Evolutionary conservation across 805 yeast genomes (phyloP).

Genomic region (Isabelozyma rhagii): DNA sequence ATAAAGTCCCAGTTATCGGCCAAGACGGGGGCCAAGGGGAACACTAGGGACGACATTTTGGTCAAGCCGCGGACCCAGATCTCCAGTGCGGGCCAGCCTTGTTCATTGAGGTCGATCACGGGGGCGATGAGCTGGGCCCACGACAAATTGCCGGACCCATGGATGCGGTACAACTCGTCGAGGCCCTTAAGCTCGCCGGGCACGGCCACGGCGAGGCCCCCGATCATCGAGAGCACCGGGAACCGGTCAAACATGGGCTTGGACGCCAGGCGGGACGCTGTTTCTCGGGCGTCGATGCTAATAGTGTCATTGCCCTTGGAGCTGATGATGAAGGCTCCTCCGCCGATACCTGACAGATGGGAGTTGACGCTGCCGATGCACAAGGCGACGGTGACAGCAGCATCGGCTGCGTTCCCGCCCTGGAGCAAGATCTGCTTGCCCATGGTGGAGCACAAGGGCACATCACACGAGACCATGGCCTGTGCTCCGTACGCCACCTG

Average conservation of each 20-base stretch:
- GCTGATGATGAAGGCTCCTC: slow-evolving; percentile 73
- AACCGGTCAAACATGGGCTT: slow-evolving; percentile 61
- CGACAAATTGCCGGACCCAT: slow-evolving; percentile 65
- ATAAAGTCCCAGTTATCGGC: slow-evolving; percentile 56
- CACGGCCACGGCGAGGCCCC: slow-evolving; percentile 84
- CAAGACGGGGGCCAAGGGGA: slow-evolving; percentile 23
- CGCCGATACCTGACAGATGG: slow-evolving; percentile 88
- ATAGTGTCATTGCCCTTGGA: slow-evolving; percentile 36
- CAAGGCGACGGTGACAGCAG: slow-evolving; percentile 82
- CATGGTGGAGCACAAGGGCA: slow-evolving; percentile 58
- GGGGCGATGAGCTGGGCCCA: slow-evolving; percentile 80
- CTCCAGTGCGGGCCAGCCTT: slow-evolving; percentile 53
- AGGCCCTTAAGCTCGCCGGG: slow-evolving; percentile 93
- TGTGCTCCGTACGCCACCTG: slow-evolving; percentile 37
- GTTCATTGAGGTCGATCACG: slow-evolving; percentile 58
- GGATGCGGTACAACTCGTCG: slow-evolving; percentile 53
- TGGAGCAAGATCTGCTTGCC: slow-evolving; percentile 52
- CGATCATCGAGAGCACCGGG: slow-evolving; percentile 55
- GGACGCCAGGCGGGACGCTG: slow-evolving; percentile 66
- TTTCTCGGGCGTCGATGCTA: slow-evolving; percentile 83
- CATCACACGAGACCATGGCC: slow-evolving; percentile 71
- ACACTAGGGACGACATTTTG: slow-evolving; percentile 20
- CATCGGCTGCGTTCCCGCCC: slow-evolving; percentile 89
- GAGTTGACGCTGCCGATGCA: slow-evolving; percentile 85
- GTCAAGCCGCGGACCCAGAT: slow-evolving; percentile 34